Base-by-base conservation (phyloP, 2,329 filamentous ascomycete genomes). In the Sporothrix schenckii region DNA sequence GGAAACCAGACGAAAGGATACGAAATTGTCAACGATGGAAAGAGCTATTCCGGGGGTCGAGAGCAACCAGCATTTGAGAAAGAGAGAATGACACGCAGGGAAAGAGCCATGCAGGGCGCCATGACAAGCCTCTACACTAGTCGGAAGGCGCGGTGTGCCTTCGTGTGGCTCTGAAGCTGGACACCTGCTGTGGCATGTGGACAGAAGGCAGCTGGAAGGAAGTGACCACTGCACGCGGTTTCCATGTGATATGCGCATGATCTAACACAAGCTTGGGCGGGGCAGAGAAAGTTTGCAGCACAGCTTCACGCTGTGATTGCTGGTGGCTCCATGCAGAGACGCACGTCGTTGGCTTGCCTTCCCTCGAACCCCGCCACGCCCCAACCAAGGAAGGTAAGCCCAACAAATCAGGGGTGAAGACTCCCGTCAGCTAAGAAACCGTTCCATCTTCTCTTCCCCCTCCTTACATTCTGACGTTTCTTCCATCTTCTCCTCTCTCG, bases 301-400 rank as follows among this genome's bases (percentile, higher is more conserved):
- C 6, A 6, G 34, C 34, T 34, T 6, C 34, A 30, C 7, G 34
- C 34, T 34, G 34, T 9, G 34, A 34, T 34, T 3, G 34, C 34
- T 34, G 34, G 34, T 34, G 34, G 34, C 34, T 9, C 34, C 34
- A 34, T 34, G 34, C 34, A 34, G 34, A 34, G 34, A 9, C 1
- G 34, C 9, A 34, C 34, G 34, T 44, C 24, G 24, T 44, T 41
- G 39, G 27, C n/a, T 11, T 24, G 50, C 4, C 58, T 13, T 63
- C 13, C 41, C 16, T 34, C 9, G 13, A 11, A 50, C 61, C 61
- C 58, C 61, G 61, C 61, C 61, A 65, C 50, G 41, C 16, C 27
- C 16, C 60, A 21, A 21, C 61, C 61, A 50, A 50, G 44, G 21
- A 65, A 24, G 58, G 58, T 47, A 27, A 44, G 39, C 61, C 60